Evolutionary conservation across 768 basidiomycete genomes (phyloP).

Genomic region (Hydnomerulius pinastri): DNA sequence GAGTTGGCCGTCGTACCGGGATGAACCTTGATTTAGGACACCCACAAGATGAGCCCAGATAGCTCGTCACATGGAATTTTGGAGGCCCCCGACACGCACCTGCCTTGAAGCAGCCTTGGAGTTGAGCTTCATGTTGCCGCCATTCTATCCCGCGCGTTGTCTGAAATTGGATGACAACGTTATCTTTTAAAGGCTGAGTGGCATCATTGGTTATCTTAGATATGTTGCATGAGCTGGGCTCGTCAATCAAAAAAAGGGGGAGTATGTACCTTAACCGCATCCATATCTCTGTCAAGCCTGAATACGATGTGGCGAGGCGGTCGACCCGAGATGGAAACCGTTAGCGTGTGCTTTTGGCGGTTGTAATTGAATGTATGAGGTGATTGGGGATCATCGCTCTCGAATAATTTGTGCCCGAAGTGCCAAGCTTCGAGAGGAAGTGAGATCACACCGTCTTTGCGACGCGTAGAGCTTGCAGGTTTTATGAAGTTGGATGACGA

Average conservation of each 20-base stretch:
- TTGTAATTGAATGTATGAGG: slow-evolving; percentile 20
- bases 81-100: slow-evolving; percentile 18
- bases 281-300: slow-evolving; percentile 16
- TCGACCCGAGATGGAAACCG: slow-evolving; percentile 4
- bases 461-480: slow-evolving; percentile 11
- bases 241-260: not conserved
- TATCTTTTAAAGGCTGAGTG: slow-evolving; percentile 4
- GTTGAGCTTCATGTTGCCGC: slow-evolving; percentile 5
- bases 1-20: slow-evolving; percentile 5
- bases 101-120: slow-evolving; percentile 21
- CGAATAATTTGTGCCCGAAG: slow-evolving; percentile 24
- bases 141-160: slow-evolving; percentile 6
- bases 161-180: slow-evolving; percentile 24
- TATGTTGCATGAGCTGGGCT: not conserved
- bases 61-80: not conserved
- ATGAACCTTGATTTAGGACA: slow-evolving; percentile 15
- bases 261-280: slow-evolving; percentile 14
- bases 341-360: slow-evolving; percentile 1
- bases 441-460: slow-evolving; percentile 2
- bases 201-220: slow-evolving; percentile 27
- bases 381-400: slow-evolving; percentile 6
- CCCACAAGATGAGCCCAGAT: not conserved
- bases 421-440: slow-evolving; percentile 31
- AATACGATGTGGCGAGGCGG: slow-evolving; percentile 18
- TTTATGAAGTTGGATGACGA: slow-evolving; percentile 30